phyloP scores from a whole-genome alignment of 208 protist species.

The Trypanosoma rangeli region DNA sequence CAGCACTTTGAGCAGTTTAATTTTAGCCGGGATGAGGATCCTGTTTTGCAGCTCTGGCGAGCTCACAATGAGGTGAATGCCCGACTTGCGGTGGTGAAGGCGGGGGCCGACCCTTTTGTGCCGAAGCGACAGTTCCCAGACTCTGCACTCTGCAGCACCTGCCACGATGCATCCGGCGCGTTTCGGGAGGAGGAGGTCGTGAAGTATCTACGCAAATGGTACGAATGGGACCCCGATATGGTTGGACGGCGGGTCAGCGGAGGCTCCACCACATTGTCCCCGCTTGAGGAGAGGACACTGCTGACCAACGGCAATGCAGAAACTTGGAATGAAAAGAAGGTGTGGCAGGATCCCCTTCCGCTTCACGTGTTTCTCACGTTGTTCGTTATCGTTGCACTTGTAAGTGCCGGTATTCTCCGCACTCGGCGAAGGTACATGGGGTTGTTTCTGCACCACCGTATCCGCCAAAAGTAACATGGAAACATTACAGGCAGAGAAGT shows the following conservation, averaged over 20 bases:
- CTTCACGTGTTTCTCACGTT: slow-evolving; percentile 32
- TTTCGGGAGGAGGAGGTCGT: slow-evolving; percentile 9
- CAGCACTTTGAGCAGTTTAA: slow-evolving; percentile 54
- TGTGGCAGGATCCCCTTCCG: slow-evolving; percentile 15
- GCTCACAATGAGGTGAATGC: slow-evolving; percentile 74
- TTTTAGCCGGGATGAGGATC: slow-evolving; percentile 28
- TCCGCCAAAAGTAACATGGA: not conserved
- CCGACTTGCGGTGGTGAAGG: slow-evolving; percentile 29
- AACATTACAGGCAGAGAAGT: not conserved
- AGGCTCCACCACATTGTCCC: not conserved
- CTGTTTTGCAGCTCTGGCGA: slow-evolving; percentile 62
- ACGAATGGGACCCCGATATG: slow-evolving; percentile 38
- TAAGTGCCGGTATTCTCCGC: slow-evolving; percentile 24
- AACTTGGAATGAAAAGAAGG: not conserved
- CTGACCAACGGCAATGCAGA: not conserved
- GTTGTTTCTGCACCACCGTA: not conserved
- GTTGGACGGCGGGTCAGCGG: slow-evolving; percentile 4
- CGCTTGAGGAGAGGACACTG: too few species aligned
- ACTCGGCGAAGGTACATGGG: slow-evolving; percentile 16
- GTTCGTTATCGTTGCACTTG: slow-evolving; percentile 23
- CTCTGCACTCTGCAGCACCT: slow-evolving; percentile 31
- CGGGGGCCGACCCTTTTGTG: slow-evolving; percentile 50
- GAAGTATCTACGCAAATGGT: slow-evolving; percentile 24
- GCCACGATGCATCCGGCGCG: slow-evolving; percentile 19
- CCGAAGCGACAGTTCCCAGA: slow-evolving; percentile 60